Percentiles rank a stretch among this genome's conserved stretches.
These are phyloP conservation scores for Waltergamsia citrina DNA, from an alignment of 2,329 filamentous ascomycete genomes.

Conservation along the genomic window DNA sequence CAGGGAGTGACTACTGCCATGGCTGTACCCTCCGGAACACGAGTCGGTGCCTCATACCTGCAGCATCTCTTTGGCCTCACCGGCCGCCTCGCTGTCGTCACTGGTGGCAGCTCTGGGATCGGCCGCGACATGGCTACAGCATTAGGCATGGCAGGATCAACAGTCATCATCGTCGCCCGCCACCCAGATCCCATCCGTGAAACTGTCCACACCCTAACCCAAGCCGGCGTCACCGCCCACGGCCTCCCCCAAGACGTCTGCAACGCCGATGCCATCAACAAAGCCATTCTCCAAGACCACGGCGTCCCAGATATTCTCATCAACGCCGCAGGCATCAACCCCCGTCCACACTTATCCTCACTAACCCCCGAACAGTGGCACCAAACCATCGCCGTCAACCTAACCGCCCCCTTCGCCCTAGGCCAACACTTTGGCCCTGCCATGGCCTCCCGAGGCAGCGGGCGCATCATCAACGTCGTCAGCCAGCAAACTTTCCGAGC, in stretches of 20 bases:
- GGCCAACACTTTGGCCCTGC: constrained; percentile 20
- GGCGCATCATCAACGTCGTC: constrained; percentile 21
- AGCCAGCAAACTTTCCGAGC: constrained; percentile 21
- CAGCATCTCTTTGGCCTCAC: constrained; percentile 17
- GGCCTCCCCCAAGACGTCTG: constrained; percentile 9
- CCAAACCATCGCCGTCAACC: constrained; percentile 18
- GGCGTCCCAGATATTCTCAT: constrained; percentile 20
- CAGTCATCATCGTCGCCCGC: constrained; percentile 18
- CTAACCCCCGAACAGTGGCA: constrained; percentile 18
- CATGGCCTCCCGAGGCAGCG: constrained; percentile 19
- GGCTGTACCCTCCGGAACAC: background rate
- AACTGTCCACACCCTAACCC: constrained; percentile 12
- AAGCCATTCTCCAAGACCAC: constrained; percentile 8
- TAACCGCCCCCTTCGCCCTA: constrained; percentile 19
- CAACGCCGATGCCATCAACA: constrained; percentile 10
- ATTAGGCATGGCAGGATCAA: constrained; percentile 17
- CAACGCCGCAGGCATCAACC: constrained; percentile 20
- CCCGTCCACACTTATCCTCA: constrained; percentile 16
- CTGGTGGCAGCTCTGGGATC: constrained; percentile 23
- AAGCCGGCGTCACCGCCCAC: constrained; percentile 13
- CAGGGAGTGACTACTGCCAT: too few species aligned
- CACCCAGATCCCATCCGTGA: constrained; percentile 12
- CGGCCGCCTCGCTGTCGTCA: constrained; percentile 18
- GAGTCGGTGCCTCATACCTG: constrained; percentile 11
- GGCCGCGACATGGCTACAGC: constrained; percentile 20